phyloP scores from a whole-genome alignment of 768 basidiomycete genomes.

The Megacollybia marginata region DNA sequence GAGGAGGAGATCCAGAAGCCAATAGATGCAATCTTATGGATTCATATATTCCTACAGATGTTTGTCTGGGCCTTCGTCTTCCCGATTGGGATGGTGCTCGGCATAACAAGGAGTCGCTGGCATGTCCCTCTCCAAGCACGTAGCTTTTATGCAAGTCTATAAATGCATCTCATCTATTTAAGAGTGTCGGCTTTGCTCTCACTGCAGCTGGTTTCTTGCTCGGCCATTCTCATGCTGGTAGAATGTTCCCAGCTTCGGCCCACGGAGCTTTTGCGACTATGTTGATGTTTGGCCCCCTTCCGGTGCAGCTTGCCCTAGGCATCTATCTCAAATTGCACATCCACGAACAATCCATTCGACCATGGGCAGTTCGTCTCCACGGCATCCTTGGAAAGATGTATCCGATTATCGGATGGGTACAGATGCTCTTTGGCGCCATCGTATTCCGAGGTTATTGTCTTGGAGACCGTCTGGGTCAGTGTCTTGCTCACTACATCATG shows the following conservation, averaged over 20 bases:
- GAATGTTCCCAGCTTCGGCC: conserved; percentile 64
- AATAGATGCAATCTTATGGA: conserved; percentile 72
- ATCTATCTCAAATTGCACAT: conserved; percentile 92
- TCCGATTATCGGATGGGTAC: conserved; percentile 82
- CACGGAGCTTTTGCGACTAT: conserved; percentile 69
- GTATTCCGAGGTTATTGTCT: conserved; percentile 73
- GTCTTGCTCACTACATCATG: conserved; percentile 85
- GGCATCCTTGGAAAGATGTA: conserved; percentile 78
- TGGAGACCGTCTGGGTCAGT: conserved; percentile 74
- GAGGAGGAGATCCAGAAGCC: conserved; percentile 61
- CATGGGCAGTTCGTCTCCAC: conserved; percentile 63
- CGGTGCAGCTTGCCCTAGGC: conserved; percentile 62
- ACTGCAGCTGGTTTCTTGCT: conserved; percentile 71
- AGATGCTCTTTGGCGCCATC: conserved; percentile 82
- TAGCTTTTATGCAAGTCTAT: background rate
- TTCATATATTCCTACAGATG: conserved; percentile 77
- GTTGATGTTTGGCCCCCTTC: conserved; percentile 53
- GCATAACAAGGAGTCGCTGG: conserved; percentile 74
- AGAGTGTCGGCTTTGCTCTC: conserved; percentile 64
- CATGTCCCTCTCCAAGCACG: conserved; percentile 84
- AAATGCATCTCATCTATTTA: background rate
- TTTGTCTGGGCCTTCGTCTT: conserved; percentile 83
- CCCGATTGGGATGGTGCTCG: conserved; percentile 76
- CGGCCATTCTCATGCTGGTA: conserved; percentile 82
- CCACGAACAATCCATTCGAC: conserved; percentile 66